Base-by-base conservation (phyloP, 805 yeast genomes). In the Pichia californica region DNA sequence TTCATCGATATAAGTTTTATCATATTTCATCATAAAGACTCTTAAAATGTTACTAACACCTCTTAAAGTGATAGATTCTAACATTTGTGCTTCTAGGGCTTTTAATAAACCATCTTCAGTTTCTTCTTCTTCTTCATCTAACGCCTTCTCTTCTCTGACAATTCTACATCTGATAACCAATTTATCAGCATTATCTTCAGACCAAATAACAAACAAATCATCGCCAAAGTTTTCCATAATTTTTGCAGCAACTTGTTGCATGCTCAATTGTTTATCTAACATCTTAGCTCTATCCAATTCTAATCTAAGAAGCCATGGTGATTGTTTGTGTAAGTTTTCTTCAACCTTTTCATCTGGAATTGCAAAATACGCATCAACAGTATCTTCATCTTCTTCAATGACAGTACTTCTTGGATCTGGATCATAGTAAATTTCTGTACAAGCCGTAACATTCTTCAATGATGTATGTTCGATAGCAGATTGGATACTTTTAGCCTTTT, bases 351-450 rank as follows among this genome's bases (percentile, higher is more conserved):
- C 98, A 69, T 94, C 99, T 19, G 97, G 95, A 73, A 93, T 86
- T 31, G 96, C 91, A 63, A 93, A 93, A 69, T 88, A 94, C 13
- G 96, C 91, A 60, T 89, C 95, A 46, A 93, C 98, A 46, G 95
- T 91, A 68, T 93, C 99, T 55, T 83, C 74, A 79, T 93, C 99
- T 56, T 93, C 99, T 52, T 84, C 93, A 52, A 93, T 88, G 30
- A 88, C 93, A n/a, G 99, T 94, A 31, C 87, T 77, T 62, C 89
- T 83, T 55, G 99, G 99, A 68, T 93, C 98, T 38, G 99, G 99
- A 61, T 93, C 99, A 61, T 93, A 93, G 69, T 77, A 91, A 57
- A 93, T 93, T 67, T 93, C 99, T 6, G 99, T 88, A 7, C 95
- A 87, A n/a, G 95, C 85, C 0, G 98, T 91, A 29, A 93, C 96